Percentiles rank a stretch among this genome's conserved stretches.
Evolutionary conservation across 2,329 filamentous ascomycete genomes (phyloP).

Genomic region (Xylariaceae sp.): DNA sequence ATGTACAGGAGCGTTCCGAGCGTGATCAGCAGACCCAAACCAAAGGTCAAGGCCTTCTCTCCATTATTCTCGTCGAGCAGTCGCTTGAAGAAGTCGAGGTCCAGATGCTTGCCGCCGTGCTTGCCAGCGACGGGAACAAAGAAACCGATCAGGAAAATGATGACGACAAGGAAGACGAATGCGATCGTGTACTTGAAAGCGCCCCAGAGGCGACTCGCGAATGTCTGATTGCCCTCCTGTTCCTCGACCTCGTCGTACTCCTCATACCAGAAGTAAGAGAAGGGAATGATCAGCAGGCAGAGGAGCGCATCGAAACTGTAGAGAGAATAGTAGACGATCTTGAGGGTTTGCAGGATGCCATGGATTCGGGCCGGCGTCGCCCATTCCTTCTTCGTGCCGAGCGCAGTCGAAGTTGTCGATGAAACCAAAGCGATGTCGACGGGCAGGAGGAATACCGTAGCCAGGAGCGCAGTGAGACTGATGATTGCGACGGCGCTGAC

Average conservation of each 20-base stretch:
- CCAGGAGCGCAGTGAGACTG: conserved; percentile 79
- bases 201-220: conserved; percentile 68
- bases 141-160: conserved; percentile 87
- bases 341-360: conserved; percentile 72
- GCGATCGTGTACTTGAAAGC: conserved; percentile 86
- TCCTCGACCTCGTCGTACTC: conserved; percentile 90
- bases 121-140: conserved; percentile 79
- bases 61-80: conserved; percentile 81
- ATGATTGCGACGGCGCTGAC: conserved; percentile 83
- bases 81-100: conserved; percentile 87
- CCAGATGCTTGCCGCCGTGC: conserved; percentile 60
- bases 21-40: conserved; percentile 79
- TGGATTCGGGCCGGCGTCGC: conserved; percentile 76
- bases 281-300: conserved; percentile 84
- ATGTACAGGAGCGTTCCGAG: conserved; percentile 82
- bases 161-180: conserved; percentile 73
- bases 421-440: conserved; percentile 95
- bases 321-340: conserved; percentile 84
- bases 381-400: conserved; percentile 89
- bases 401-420: conserved; percentile 68
- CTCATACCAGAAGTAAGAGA: conserved; percentile 97
- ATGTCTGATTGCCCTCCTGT: conserved; percentile 69
- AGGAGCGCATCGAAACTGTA: conserved; percentile 89
- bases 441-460: conserved; percentile 85
- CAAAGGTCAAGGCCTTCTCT: conserved; percentile 87